phyloP scores from a whole-genome alignment of 495 filamentous ascomycete species.

The Penicillium herquei region DNA sequence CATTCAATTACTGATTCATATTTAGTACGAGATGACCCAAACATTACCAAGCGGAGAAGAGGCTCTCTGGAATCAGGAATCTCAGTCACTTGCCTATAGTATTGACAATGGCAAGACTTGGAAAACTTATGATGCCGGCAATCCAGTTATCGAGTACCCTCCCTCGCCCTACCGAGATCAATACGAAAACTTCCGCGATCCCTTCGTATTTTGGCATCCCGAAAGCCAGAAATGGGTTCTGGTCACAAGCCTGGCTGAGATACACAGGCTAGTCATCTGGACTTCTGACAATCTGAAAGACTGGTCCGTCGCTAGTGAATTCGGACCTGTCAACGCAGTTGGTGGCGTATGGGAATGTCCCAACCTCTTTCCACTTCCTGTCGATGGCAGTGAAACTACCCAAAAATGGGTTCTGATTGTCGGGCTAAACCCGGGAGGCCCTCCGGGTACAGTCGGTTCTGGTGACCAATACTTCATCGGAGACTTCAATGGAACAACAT shows the following conservation, averaged over 20 bases:
- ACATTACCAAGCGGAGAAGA: conserved; percentile 26
- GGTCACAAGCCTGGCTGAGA: conserved; percentile 45
- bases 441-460: conserved; percentile 46
- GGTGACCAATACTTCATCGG: conserved; percentile 39
- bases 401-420: conserved; percentile 48
- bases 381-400: conserved; percentile 27
- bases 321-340: conserved; percentile 49
- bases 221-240: conserved; percentile 48
- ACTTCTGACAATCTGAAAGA: conserved; percentile 50
- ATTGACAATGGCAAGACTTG: conserved; percentile 53
- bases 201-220: conserved; percentile 54
- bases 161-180: conserved; percentile 31
- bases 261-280: conserved; percentile 52
- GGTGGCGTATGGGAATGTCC: conserved; percentile 61
- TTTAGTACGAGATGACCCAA: conserved; percentile 6
- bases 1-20: conserved; percentile 15
- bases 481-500: conserved; percentile 35
- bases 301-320: conserved; percentile 56
- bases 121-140: conserved; percentile 46
- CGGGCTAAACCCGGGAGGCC: conserved; percentile 57
- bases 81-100: conserved; percentile 57
- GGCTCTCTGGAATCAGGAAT: conserved; percentile 38
- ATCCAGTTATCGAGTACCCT: conserved; percentile 50
- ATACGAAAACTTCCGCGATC: conserved; percentile 53
- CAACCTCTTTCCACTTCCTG: conserved; percentile 40